phyloP scores from a whole-genome alignment of 192 early-diverging fungal genomes.

The Radiomyces spectabilis region DNA sequence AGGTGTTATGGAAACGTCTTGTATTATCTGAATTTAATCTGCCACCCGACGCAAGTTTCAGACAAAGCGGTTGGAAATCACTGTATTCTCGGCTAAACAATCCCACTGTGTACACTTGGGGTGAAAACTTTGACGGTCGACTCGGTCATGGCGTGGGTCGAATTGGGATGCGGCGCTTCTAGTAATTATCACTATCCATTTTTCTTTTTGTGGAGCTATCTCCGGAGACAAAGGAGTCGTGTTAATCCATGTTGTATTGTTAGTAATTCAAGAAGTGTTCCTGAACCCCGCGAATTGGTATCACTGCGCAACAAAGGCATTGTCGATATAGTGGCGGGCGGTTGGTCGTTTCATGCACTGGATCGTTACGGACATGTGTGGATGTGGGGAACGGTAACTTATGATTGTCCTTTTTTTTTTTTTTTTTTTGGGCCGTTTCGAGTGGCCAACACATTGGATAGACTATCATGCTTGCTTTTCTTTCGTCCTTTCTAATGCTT shows the following conservation, averaged over 20 bases:
- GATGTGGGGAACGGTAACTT: conserved; percentile 22
- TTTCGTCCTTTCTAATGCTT: no score
- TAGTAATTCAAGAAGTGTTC: background rate
- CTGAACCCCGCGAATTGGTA: conserved; percentile 12
- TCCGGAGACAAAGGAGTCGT: background rate
- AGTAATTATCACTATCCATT: no score
- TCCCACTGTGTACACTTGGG: conserved; percentile 20
- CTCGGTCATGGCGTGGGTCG: background rate
- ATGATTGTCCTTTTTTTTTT: background rate
- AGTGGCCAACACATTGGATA: no score
- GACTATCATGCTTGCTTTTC: background rate
- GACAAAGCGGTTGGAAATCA: conserved; percentile 22
- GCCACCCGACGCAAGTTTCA: conserved; percentile 3
- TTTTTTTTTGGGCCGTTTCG: background rate
- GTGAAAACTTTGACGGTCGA: conserved; percentile 15
- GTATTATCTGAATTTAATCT: conserved; percentile 6
- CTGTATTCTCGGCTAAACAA: conserved; percentile 10
- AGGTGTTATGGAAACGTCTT: conserved; percentile 13
- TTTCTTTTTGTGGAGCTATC: background rate
- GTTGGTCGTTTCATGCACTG: conserved; percentile 31
- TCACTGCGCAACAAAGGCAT: conserved; percentile 17
- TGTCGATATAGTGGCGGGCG: conserved; percentile 25
- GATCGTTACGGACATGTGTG: conserved; percentile 19
- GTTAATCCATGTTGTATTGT: background rate
- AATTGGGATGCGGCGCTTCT: background rate